A percentile compares a stretch with the other conserved stretches of the same genome.
phyloP scores from a whole-genome alignment of 805 yeast genomes.

The Maudiozyma turicensis region DNA sequence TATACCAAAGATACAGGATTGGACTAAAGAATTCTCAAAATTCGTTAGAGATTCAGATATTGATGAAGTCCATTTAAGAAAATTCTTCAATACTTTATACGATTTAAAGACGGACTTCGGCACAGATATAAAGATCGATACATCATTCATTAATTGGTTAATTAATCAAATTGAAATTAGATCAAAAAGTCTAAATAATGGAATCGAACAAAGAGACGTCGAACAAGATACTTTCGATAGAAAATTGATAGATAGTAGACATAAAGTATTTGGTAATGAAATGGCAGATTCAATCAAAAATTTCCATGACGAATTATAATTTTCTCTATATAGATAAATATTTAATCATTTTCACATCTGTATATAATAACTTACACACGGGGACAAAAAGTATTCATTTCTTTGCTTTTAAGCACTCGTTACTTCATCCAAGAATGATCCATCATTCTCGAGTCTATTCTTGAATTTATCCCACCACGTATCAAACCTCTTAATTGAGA shows the following conservation, averaged over 20 bases:
- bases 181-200: conserved; percentile 16
- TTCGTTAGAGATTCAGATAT: conserved; percentile 19
- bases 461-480: conserved; percentile 94
- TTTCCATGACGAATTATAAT: conserved; percentile 7
- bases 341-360: neutral
- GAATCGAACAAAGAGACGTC: conserved; percentile 22
- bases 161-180: conserved; percentile 35
- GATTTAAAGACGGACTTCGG: conserved; percentile 27
- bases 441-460: conserved; percentile 65
- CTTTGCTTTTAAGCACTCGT: conserved; percentile 12
- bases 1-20: conserved; percentile 11
- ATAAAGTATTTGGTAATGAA: conserved; percentile 69
- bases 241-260: conserved; percentile 42
- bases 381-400: neutral
- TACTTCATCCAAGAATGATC: conserved; percentile 58
- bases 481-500: conserved; percentile 79
- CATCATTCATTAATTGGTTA: conserved; percentile 56
- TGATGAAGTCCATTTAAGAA: conserved; percentile 35
- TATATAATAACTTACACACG: too few species aligned
- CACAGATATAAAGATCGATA: conserved; percentile 26
- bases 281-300: conserved; percentile 53
- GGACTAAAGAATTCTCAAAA: conserved; percentile 21
- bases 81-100: conserved; percentile 33
- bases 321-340: neutral
- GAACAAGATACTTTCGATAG: conserved; percentile 31